Percentiles rank a stretch among this genome's conserved stretches.
These are phyloP conservation scores for Lichtheimia ramosa DNA, from an alignment of 371 early-diverging fungal species.

Conservation along the genomic window DNA sequence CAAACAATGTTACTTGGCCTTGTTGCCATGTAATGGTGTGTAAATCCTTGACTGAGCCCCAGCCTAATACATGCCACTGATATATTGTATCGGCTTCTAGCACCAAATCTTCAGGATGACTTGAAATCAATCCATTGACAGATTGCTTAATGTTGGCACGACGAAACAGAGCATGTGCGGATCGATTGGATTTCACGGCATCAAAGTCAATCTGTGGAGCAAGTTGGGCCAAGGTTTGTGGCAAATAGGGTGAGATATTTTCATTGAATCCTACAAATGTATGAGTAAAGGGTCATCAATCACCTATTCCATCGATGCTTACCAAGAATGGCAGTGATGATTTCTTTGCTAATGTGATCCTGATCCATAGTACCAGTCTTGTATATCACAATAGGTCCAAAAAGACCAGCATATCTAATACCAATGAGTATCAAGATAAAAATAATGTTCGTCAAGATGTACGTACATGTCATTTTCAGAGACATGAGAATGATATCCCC, in stretches of 20 bases:
- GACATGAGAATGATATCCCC: constrained; percentile 58
- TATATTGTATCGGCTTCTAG: constrained; percentile 7
- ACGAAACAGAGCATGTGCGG: constrained; percentile 9
- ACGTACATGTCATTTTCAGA: constrained; percentile 42
- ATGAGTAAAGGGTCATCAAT: neutral
- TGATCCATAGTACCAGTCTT: constrained; percentile 31
- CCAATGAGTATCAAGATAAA: neutral
- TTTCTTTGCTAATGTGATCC: constrained; percentile 18
- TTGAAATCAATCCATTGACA: constrained; percentile 37
- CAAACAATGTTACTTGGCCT: constrained; percentile 12
- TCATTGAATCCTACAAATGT: constrained; percentile 32
- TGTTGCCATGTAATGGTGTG: constrained; percentile 34
- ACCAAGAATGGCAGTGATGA: constrained; percentile 43
- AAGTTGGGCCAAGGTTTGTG: constrained; percentile 21
- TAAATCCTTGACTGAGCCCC: constrained; percentile 41
- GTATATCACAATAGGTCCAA: constrained; percentile 50
- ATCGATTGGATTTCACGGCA: constrained; percentile 6
- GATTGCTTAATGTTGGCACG: constrained; percentile 25
- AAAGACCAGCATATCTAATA: constrained; percentile 41
- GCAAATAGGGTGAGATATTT: constrained; percentile 35
- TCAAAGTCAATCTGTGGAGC: constrained; percentile 8
- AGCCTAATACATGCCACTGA: constrained; percentile 43
- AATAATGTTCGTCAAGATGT: neutral
- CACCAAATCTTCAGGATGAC: constrained; percentile 26
- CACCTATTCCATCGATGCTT: neutral